Base-by-base conservation (phyloP, 2,329 filamentous ascomycete genomes). In the Pseudogymnoascus sp. region DNA sequence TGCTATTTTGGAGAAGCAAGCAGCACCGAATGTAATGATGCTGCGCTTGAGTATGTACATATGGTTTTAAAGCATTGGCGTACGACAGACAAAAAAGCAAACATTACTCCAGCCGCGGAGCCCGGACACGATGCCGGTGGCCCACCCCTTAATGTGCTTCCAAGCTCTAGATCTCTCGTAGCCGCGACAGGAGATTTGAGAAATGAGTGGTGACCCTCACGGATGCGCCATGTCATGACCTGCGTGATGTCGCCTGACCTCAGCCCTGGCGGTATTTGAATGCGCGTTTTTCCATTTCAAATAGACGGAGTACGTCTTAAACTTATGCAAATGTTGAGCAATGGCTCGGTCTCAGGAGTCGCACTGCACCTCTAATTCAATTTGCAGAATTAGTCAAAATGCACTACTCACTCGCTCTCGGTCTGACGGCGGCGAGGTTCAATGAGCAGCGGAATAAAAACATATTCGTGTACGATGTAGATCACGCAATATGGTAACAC, bases 201-300 rank as follows among this genome's bases (percentile, higher is more conserved):
- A 54, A 54, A 54, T n/a, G 6, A 54, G n/a, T 10, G 25, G 25
- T 31, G 25, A 11, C 25, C 25, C 14, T 19, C 25, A 31, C 7
- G 48, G 14, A 54, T 54, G 48, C 48, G 48, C 25, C 25, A 54
- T 16, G 19, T 54, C 25, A 31, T 31, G 48, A 31, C 6, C 25
- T 54, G 48, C 48, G 48, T 31, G 48, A 54, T n/a, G 48, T 31
- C 48, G 48, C 48, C 48, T 54, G 48, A 54, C 48, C 48, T 54
- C 25, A 54, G 48, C n/a, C 25, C 23, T 21, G 19, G 48, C 21
- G 5, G 25, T 54, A 19, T 34, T 57, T 34, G 28, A 16, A 19
- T 57, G 25, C 25, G 48, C n/a, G 8, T 31, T 57, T 57, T 28
- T 51, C 39, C 48, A 57, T 57, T 57, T 57, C 48, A 57, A 57